Evolutionary conservation across 345 rosid genomes (phyloP).

Genomic region (Hypericum androsaemum): DNA sequence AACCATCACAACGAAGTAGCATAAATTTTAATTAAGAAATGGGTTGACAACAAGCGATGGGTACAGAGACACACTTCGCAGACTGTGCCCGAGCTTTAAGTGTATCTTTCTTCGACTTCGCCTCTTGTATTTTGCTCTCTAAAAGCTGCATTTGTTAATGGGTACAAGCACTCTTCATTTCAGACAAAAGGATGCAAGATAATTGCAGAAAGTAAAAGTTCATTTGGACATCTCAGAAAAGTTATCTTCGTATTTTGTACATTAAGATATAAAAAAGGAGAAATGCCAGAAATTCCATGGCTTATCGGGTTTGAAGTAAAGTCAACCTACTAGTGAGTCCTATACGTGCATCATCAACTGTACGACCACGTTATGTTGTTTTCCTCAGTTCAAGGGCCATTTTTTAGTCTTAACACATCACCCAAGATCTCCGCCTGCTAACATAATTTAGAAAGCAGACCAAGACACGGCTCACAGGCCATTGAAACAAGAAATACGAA

Average conservation of each 20-base stretch:
- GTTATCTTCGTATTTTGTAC: too few relatives aligned
- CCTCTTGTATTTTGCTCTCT: conserved; percentile 99
- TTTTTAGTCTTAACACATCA: background rate
- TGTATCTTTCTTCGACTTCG: conserved; percentile 93
- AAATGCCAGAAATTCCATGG: too few relatives aligned
- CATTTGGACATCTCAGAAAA: too few relatives aligned
- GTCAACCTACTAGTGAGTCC: too few relatives aligned
- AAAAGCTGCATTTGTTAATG: conserved; percentile 45
- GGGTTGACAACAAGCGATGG: conserved; percentile 10
- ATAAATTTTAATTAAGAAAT: conserved; percentile 3
- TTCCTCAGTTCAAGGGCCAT: too few relatives aligned
- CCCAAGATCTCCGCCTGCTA: background rate
- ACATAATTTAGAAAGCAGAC: background rate
- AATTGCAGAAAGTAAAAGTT: too few relatives aligned
- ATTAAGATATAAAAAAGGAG: too few relatives aligned
- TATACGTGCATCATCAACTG: too few relatives aligned
- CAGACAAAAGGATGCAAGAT: background rate
- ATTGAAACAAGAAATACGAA: background rate
- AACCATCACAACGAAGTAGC: conserved; percentile 1
- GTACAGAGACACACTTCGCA: conserved; percentile 46
- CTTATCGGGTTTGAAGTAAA: too few relatives aligned
- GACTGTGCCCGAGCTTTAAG: conserved; percentile 88
- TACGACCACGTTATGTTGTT: too few relatives aligned
- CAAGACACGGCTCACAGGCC: conserved; percentile 1
- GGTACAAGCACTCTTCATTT: background rate